Conservation (phyloP, 352 stramenopile species). For the Plasmopara viticola region DNA sequence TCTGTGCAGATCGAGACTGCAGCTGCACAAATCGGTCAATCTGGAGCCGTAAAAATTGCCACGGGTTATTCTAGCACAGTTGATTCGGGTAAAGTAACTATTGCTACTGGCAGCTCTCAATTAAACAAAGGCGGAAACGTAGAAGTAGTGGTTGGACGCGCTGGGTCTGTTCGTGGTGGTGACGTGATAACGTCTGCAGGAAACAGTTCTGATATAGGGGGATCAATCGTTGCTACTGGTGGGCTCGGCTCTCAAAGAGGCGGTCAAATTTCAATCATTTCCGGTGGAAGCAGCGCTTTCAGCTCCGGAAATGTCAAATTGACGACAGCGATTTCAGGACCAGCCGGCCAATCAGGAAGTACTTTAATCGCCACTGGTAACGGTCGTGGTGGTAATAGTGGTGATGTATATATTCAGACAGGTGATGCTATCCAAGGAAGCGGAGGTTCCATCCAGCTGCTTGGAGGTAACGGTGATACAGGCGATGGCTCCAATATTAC, state of each 20-base stretch:
- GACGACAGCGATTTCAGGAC: conserved; percentile 14
- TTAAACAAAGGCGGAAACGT: conserved; percentile 16
- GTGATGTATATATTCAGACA: conserved; percentile 20
- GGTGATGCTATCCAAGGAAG: conserved; percentile 23
- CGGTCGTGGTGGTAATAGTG: conserved; percentile 19
- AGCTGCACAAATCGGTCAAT: conserved; percentile 11
- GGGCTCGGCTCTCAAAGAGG: conserved; percentile 22
- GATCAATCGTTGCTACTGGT: conserved; percentile 11
- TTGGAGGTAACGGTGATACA: conserved; percentile 16
- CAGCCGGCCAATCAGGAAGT: conserved; percentile 11
- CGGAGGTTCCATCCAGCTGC: conserved; percentile 21
- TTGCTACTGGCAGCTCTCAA: conserved; percentile 19
- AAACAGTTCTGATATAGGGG: conserved; percentile 25
- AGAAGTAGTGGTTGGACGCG: conserved; percentile 18
- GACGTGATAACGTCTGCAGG: conserved; percentile 17
- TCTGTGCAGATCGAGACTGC: conserved; percentile 17
- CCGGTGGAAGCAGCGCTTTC: conserved; percentile 16
- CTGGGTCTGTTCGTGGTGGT: conserved; percentile 15
- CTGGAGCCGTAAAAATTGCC: conserved; percentile 13
- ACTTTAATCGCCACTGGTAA: conserved; percentile 20
- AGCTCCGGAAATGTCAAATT: conserved; percentile 18
- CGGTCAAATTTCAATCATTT: conserved; percentile 18
- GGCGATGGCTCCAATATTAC: conserved; percentile 20
- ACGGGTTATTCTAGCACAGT: conserved; percentile 16
- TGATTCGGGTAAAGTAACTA: conserved; percentile 15